These are phyloP conservation scores for Inonotus hispidus DNA, from an alignment of 1,284 basidiomycete genomes.

Conservation along the genomic window DNA sequence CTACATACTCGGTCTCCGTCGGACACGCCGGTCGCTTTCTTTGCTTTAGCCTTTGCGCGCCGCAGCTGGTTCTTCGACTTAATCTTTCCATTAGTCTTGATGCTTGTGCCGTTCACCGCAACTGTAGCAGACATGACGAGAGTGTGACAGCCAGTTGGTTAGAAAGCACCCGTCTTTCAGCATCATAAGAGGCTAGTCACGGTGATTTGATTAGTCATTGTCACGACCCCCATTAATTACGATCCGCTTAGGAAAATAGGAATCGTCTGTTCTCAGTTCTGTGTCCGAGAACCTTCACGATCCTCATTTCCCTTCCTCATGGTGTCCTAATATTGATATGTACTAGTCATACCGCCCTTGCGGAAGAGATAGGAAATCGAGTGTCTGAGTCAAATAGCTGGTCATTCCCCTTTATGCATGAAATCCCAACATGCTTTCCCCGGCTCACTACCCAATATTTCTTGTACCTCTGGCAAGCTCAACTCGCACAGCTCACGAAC, in stretches of 20 bases:
- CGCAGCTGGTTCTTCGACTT: slow-evolving; percentile 29
- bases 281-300: too few species aligned
- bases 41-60: slow-evolving; percentile 27
- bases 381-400: not conserved
- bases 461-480: slow-evolving; percentile 57
- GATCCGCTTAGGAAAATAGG: not conserved
- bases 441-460: slow-evolving; percentile 77
- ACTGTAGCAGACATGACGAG: slow-evolving; percentile 1
- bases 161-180: not conserved
- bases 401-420: slow-evolving; percentile 65
- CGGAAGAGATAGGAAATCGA: too few species aligned
- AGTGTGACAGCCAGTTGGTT: not conserved
- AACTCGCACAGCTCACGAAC: slow-evolving; percentile 76
- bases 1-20: not conserved
- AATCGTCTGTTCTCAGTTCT: too few species aligned
- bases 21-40: slow-evolving; percentile 21
- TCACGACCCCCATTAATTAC: not conserved
- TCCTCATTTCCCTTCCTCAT: too few species aligned
- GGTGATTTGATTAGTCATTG: not conserved
- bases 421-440: slow-evolving; percentile 80
- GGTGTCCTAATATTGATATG: too few species aligned
- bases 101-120: slow-evolving; percentile 22
- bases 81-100: slow-evolving; percentile 38
- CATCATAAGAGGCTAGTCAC: not conserved
- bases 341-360: too few species aligned